These are phyloP conservation scores for Apocynum venetum DNA, from an alignment of 257 asterid species.

Conservation along the genomic window DNA sequence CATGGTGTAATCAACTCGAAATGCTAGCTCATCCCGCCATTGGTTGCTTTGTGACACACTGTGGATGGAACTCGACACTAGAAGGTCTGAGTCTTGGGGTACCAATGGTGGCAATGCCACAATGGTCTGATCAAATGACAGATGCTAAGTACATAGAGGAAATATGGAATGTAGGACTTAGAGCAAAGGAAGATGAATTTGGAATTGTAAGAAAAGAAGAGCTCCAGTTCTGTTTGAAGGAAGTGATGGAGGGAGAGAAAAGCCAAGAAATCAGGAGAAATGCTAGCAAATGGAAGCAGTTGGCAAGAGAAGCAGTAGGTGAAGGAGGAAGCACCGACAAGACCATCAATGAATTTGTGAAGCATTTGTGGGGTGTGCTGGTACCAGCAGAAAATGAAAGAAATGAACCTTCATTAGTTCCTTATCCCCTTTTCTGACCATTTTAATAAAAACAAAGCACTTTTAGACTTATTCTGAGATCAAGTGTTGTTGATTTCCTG, in stretches of 20 bases:
- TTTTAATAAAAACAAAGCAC: too few species aligned
- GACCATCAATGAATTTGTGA: conserved; percentile 45
- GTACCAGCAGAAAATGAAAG: not conserved
- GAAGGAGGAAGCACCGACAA: conserved; percentile 62
- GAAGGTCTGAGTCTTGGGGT: conserved; percentile 6
- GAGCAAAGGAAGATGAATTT: not conserved
- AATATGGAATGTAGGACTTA: not conserved
- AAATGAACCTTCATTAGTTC: not conserved
- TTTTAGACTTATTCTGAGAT: too few species aligned
- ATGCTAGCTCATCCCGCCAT: conserved; percentile 42
- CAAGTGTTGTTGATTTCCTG: too few species aligned
- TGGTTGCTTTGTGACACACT: conserved; percentile 46
- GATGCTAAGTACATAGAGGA: conserved; percentile 9
- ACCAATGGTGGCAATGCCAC: conserved; percentile 11
- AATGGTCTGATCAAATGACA: conserved; percentile 62
- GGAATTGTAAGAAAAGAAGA: conserved; percentile 44
- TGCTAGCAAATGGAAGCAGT: conserved; percentile 42
- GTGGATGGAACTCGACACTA: conserved; percentile 10
- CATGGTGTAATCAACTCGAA: conserved; percentile 77
- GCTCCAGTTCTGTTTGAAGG: conserved; percentile 37
- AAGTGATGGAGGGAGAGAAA: conserved; percentile 48
- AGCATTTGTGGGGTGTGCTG: not conserved
- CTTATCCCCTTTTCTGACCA: too few species aligned
- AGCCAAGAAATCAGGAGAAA: conserved; percentile 41
- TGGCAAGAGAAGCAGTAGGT: conserved; percentile 45